A percentile compares a stretch with the other conserved stretches of the same genome.
phyloP scores from a whole-genome alignment of 257 asterid species.

The Solanum gracilifrons region DNA sequence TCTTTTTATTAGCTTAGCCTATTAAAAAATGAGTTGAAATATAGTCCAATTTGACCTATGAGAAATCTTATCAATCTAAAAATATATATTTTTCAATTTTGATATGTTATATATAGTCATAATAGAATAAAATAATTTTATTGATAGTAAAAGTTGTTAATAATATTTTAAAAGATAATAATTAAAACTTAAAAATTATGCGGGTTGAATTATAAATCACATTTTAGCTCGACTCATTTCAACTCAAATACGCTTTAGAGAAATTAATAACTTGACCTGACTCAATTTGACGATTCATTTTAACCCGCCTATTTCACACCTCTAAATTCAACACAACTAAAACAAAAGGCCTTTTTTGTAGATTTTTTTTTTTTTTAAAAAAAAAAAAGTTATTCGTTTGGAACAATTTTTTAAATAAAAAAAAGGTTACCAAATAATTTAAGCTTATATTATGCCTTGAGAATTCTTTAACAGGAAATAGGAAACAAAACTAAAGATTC shows the following conservation, averaged over 20 bases:
- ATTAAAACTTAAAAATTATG: no score
- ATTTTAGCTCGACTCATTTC: fast-evolving
- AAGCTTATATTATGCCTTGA: background rate
- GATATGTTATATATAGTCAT: background rate
- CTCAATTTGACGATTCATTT: background rate
- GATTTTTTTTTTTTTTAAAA: no score
- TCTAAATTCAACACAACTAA: no score
- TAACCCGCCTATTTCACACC: background rate
- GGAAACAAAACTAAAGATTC: no score
- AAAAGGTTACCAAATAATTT: background rate
- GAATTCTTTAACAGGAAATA: background rate
- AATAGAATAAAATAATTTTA: no score
- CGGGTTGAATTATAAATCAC: no score
- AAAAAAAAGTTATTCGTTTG: no score
- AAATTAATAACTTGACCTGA: background rate
- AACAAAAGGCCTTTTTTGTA: no score
- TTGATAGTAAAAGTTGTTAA: no score
- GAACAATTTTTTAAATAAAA: background rate
- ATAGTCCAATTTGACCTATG: background rate
- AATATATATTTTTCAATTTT: no score
- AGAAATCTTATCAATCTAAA: background rate
- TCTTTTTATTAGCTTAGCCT: background rate
- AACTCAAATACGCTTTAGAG: background rate
- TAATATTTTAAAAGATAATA: no score
- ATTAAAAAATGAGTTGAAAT: no score